Evolutionary conservation across 108 stramenopile species (phyloP), one percentile per base, ranked within the genome.

Genomic region (Seminavis robusta): DNA sequence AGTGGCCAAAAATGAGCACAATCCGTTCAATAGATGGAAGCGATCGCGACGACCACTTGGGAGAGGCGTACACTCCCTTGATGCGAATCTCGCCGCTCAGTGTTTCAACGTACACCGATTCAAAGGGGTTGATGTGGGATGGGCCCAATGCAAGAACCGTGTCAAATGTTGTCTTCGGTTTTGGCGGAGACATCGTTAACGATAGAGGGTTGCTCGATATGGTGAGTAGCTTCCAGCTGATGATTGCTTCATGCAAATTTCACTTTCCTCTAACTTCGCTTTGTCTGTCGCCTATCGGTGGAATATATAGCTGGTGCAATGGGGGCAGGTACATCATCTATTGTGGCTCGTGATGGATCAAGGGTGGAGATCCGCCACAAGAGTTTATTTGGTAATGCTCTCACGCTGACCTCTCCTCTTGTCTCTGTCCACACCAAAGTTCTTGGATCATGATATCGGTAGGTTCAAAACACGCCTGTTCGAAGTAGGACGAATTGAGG

Each of bases 151-250:
- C 42, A 21, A 16, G 42, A 6, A 43, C 15, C 20, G 23, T 43
- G 17, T 21, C 20, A 16, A 43, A 43, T 15, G 20, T 43, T 15
- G 15, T 43, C 4, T 43, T 43, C 21, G 9, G 10, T 6, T 21
- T 21, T 6, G 36, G 13, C 13, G 36, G n/a, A n/a, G n/a, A n/a
- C n/a, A n/a, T n/a, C n/a, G 36, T 11, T 37, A 13, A 37, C 13
- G 36, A 37, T 13, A 5, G 4, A n/a, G 4, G 23, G 23, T 21
- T 11, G 6, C 21, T 21, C 10, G 54, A 64, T 37, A 34, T 64
- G 56, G 3, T 70, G 23, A 63, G 69, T 61, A 62, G 48, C 4
- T 72, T 65, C 37, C 64, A 64, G 15, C 71, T 66, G 36, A 66
- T 72, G 16, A 5, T 72, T 0, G 44, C n/a, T n/a, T n/a, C n/a